Base-by-base conservation (phyloP, 139 green algal species). In the Coccomyxa sp. region DNA sequence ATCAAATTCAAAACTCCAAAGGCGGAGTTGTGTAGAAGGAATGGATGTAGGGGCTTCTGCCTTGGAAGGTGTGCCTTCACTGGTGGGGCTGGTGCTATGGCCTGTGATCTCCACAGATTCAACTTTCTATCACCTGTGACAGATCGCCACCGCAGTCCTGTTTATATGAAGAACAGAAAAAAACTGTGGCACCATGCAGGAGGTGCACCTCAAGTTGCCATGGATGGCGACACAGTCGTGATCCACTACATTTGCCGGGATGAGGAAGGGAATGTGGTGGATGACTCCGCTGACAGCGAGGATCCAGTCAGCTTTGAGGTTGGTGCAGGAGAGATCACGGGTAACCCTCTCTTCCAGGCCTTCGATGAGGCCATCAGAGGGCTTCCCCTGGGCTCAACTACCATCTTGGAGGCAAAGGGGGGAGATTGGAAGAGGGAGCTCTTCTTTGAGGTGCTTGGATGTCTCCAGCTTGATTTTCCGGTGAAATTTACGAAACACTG, bases 321-420 rank as follows among this genome's bases (percentile, higher is more conserved):
- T 31, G 93, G 93, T 0, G 92, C 90, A 0, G 90, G 90, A 12
- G 91, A 95, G 25, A 88, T 94, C 18, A 86, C 92, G 38, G 89
- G 89, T 38, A 96, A 96, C 85, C 89, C 88, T 0, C 79, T 96
- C 0, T 95, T 95, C 86, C 88, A 93, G 85, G 91, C 88, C 12
- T 95, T 95, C 88, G 93, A 95, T 77, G 90, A 90, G 67, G 91
- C 91, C 4, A 83, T 96, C 9, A 83, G 89, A 0, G 91, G 90
- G 25, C 82, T 95, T 80, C 86, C 85, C 1, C 86, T 92, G 13
- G 91, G 91, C 1, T 87, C 94, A 30, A 67, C 59, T 17, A 78
- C 80, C 13, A 45, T 38, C 12, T 60, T 87, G 76, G 82, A 90
- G 82, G 89, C 91, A 0, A 74, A 82, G 13, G 93, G 93, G 28